These are phyloP conservation scores for Aureobasidium sp. DNA, from an alignment of 2,329 filamentous ascomycete species.

Conservation along the genomic window DNA sequence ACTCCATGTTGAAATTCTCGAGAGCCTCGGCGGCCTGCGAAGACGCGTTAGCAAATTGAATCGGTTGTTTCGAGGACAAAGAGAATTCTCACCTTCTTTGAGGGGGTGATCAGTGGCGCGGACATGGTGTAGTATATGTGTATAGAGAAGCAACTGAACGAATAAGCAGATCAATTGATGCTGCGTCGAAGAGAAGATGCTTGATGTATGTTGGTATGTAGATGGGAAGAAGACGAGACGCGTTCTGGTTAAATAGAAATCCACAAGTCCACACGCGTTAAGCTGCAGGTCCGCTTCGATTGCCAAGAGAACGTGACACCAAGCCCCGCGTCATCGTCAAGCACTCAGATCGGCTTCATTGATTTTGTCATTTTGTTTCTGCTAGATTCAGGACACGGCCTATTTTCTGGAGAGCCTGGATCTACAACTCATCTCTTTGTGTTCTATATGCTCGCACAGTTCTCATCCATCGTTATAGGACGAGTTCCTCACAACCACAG, in stretches of 20 bases:
- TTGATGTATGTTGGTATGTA: slow-evolving; percentile 1
- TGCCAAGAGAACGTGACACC: not conserved
- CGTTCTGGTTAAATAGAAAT: not conserved
- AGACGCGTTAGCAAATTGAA: slow-evolving; percentile 32
- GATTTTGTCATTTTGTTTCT: not conserved
- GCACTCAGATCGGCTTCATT: not conserved
- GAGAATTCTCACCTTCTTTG: slow-evolving; percentile 56
- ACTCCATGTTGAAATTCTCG: slow-evolving; percentile 86
- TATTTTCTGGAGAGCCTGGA: not conserved
- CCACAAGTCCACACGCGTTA: not conserved
- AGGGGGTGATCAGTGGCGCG: slow-evolving; percentile 68
- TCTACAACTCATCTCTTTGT: not conserved
- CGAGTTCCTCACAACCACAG: not conserved
- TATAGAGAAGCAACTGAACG: slow-evolving; percentile 11
- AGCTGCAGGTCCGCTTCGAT: not conserved
- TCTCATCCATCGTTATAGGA: no score
- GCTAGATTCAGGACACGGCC: not conserved
- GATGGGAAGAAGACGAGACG: not conserved
- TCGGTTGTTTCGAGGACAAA: slow-evolving; percentile 26
- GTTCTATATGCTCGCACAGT: no score
- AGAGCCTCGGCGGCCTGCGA: slow-evolving; percentile 76
- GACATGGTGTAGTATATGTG: slow-evolving; percentile 43
- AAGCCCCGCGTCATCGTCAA: not conserved
- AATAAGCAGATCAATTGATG: slow-evolving; percentile 15
- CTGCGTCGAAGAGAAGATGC: slow-evolving; percentile 11